These are phyloP conservation scores for Alternaria viburni DNA, from an alignment of 2,329 filamentous ascomycete genomes.

Conservation along the genomic window DNA sequence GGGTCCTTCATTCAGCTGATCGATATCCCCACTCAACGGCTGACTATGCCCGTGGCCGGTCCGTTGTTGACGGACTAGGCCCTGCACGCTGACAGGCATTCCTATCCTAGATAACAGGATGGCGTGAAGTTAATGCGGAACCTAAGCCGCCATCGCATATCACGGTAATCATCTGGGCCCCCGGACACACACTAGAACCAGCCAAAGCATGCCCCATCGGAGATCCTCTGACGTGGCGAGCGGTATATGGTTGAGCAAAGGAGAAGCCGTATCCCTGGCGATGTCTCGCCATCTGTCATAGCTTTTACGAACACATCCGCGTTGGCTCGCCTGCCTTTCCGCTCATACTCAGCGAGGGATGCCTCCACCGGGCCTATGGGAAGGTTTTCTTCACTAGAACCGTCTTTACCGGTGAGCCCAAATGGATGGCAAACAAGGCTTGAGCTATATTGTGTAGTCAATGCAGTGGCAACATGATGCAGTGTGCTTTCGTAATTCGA, in stretches of 20 bases:
- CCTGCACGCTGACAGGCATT: constrained; percentile 52
- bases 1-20: constrained; percentile 48
- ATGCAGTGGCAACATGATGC: constrained; percentile 45
- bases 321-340: constrained; percentile 35
- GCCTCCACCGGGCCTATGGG: constrained; percentile 36
- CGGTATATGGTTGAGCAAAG: constrained; percentile 52
- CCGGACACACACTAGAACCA: constrained; percentile 53
- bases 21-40: constrained; percentile 48
- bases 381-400: constrained; percentile 44
- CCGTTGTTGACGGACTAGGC: constrained; percentile 49
- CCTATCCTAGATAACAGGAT: constrained; percentile 50
- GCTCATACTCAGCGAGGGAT: constrained; percentile 38
- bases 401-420: constrained; percentile 45
- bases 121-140: constrained; percentile 53
- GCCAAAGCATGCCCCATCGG: constrained; percentile 56
- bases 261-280: constrained; percentile 46
- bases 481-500: constrained; percentile 34
- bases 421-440: constrained; percentile 30
- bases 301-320: constrained; percentile 40
- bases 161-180: constrained; percentile 52
- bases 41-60: constrained; percentile 47
- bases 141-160: constrained; percentile 53
- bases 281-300: constrained; percentile 50
- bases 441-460: constrained; percentile 27
- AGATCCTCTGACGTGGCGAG: constrained; percentile 61